Base-by-base conservation (phyloP, 306 rosid genomes). In the Pueraria montana region DNA sequence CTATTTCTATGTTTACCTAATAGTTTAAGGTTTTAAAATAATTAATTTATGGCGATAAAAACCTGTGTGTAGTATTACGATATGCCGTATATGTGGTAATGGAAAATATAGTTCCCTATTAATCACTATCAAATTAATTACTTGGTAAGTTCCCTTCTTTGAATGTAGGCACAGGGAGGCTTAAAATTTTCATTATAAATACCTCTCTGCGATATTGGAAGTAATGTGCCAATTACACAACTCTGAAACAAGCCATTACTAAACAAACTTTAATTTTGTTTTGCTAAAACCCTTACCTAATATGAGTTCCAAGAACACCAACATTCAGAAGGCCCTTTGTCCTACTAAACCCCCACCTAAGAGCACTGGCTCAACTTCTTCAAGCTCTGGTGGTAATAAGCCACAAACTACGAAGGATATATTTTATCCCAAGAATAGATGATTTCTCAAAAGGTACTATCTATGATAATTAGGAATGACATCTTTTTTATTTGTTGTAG, bases 271-370 rank as follows among this genome's bases (percentile, higher is more conserved):
- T 2, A 0, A 0, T 63, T 62, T 66, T 18, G 32, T 32, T 21
- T 45, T 48, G 5, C 63, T 16, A 30, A 63, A 64, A 11, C 3
- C 8, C 21, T 27, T 24, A 5, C 24, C 12, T 23, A 20, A 21
- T 49, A 78, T 78, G 82, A 78, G 74, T 45, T 64, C 74, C 16
- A 64, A 17, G 23, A 30, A 46, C 14, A 13, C 23, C 14, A 32
- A 64, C 14, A 32, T 65, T 78, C 74, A 30, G 45, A 32, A 4
- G 1, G 1, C 50, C 42, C 17, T 78, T 64, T 64, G 82, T 9
- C 74, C 74, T 65, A 64, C 82, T 8, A 78, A 5, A 49, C 50
- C 82, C 6, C 74, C 82, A 48, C 82, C 82, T n/a, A 43, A 12
- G 17, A 13, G 8, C 26, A 65, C 10, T 49, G 11, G 53, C 24